phyloP scores from a whole-genome alignment of 2,329 filamentous ascomycete genomes.

The Colletotrichum sp. region DNA sequence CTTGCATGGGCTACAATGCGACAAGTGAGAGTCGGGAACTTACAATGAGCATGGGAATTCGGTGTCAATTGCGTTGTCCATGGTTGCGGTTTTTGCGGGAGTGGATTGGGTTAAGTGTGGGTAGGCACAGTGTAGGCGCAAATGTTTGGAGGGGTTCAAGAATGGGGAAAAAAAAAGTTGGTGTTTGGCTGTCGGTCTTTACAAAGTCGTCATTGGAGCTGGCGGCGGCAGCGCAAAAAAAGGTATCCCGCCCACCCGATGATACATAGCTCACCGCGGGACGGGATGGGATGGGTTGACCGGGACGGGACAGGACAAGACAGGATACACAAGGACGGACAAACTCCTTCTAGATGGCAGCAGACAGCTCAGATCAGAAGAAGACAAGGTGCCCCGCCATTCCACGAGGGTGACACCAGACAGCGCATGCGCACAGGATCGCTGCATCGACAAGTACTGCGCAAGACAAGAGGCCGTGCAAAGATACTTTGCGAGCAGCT shows the following conservation, averaged over 20 bases:
- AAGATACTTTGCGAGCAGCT: not conserved
- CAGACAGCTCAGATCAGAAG: not conserved
- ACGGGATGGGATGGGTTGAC: not conserved
- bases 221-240: not conserved
- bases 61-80: slow-evolving; percentile 41
- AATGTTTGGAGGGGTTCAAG: not conserved
- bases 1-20: not conserved
- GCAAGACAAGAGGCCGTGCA: not conserved
- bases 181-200: not conserved
- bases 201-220: slow-evolving; percentile 1
- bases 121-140: not conserved
- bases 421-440: slow-evolving; percentile 12
- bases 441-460: not conserved
- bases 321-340: not conserved
- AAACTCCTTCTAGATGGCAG: not conserved
- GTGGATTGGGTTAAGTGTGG: not conserved
- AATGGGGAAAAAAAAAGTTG: not conserved
- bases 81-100: slow-evolving; percentile 28
- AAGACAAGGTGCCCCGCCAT: not conserved
- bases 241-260: not conserved
- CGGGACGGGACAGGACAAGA: not conserved
- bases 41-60: slow-evolving; percentile 70
- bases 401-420: not conserved
- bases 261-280: not conserved
- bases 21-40: slow-evolving; percentile 32